phyloP scores from a whole-genome alignment of 495 filamentous ascomycete species.

The Penicillium argentinense region DNA sequence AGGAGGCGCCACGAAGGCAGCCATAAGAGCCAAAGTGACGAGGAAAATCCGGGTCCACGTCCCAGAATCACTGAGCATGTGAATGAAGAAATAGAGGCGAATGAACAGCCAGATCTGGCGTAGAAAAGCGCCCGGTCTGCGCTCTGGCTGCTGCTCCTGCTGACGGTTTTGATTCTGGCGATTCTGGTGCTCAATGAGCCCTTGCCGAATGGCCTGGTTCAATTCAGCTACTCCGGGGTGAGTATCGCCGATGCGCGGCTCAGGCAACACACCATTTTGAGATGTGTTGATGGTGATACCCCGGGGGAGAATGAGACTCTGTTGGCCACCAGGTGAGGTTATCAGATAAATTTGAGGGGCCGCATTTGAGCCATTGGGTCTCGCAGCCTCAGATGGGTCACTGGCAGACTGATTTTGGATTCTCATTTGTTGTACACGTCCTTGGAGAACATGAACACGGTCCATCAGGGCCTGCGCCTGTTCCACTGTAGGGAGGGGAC shows the following conservation, averaged over 20 bases:
- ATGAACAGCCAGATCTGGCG: conserved; percentile 76
- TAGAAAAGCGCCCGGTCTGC: conserved; percentile 49
- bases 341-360: not conserved
- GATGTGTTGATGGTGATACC: not conserved
- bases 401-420: no score
- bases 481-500: no score
- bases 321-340: conserved; percentile 5
- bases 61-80: conserved; percentile 73
- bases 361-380: no score
- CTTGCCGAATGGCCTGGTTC: conserved; percentile 40
- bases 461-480: not conserved
- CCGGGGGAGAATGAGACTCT: conserved; percentile 9
- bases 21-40: conserved; percentile 56
- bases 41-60: conserved; percentile 69
- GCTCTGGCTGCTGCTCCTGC: conserved; percentile 34
- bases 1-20: conserved; percentile 65
- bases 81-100: conserved; percentile 73
- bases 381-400: no score
- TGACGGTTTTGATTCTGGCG: no score
- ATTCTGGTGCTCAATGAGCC: conserved; percentile 37
- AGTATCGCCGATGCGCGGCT: not conserved
- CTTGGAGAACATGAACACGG: conserved; percentile 6
- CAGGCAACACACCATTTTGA: no score
- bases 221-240: no score
- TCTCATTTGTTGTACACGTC: conserved; percentile 7